Evolutionary conservation across 1,284 basidiomycete genomes (phyloP).

Genomic region (Puccinia novopanici): DNA sequence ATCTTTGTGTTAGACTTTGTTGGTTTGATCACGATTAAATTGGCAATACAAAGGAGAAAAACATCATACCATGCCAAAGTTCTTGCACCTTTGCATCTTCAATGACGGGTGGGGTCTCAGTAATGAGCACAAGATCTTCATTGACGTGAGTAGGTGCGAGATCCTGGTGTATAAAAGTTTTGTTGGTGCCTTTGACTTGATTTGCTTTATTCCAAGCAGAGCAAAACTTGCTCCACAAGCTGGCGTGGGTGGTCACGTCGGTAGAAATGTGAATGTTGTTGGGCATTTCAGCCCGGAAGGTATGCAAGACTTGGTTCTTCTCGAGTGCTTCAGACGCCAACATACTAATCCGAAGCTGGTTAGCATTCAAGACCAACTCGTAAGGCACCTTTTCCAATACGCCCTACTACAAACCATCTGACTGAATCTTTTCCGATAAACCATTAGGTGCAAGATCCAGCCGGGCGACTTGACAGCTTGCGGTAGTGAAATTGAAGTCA

Average conservation of each 20-base stretch:
- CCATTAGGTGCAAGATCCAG: conserved; percentile 24
- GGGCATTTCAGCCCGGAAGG: conserved; percentile 34
- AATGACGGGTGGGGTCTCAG: conserved; percentile 19
- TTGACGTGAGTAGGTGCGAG: not conserved
- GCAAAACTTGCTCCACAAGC: conserved; percentile 35
- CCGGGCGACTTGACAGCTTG: conserved; percentile 29
- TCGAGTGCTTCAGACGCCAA: conserved; percentile 16
- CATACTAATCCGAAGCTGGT: conserved; percentile 40
- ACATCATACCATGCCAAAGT: conserved; percentile 38
- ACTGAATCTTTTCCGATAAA: conserved; percentile 29
- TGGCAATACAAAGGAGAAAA: not conserved
- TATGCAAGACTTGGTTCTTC: conserved; percentile 23
- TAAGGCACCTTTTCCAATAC: conserved; percentile 6
- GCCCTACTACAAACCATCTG: conserved; percentile 30
- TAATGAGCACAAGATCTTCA: conserved; percentile 1
- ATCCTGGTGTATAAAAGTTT: not conserved
- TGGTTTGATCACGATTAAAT: not conserved
- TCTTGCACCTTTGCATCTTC: conserved; percentile 42
- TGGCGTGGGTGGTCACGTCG: conserved; percentile 30
- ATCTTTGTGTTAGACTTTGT: not conserved
- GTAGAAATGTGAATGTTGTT: conserved; percentile 43
- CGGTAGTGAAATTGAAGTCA: conserved; percentile 18
- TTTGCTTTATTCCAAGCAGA: conserved; percentile 37
- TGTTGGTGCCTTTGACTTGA: not conserved
- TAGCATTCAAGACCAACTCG: conserved; percentile 34